Evolutionary conservation across 2,329 filamentous ascomycete species (phyloP), one percentile per base, ranked within the genome.

Genomic region (Aspergillus alliaceus): DNA sequence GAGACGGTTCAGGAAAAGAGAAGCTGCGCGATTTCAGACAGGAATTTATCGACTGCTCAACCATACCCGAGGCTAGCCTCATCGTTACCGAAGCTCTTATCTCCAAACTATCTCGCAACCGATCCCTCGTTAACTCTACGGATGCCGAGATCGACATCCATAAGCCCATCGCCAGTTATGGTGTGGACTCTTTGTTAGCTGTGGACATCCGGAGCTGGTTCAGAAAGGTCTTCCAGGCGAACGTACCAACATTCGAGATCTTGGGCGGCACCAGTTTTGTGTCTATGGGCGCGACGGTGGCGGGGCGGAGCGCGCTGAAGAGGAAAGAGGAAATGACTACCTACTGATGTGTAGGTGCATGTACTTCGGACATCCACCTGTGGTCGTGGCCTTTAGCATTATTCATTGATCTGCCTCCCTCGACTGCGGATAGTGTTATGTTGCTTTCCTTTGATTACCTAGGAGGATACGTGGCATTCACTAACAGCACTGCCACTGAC

Each of bases 171-270:
- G 59, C 64, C 39, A 57, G 61, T 12, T 61, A 65, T 24, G 66
- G 67, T 8, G 59, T 69, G 8, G 67, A 69, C 35, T 69, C 66
- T 1, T 55, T 69, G 14, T 54, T 65, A 5, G 67, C 66, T 3
- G 65, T 69, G 20, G 67, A 69, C 22, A 52, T 69, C 12, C 63
- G 67, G 4, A 66, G 64, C 4, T 69, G 66, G 64, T 65, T 69
- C 47, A 27, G 62, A 6, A 66, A 62, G 37, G 63, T 67, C 32
- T 44, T 69, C 2, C 52, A 56, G 1, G 61, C 66, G 1, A 62
- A 68, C n/a, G 57, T 69, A 24, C 58, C 66, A 1, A 64, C 69
- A 1, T 49, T 69, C 15, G 68, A 67, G 24, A 65, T 69, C 6
- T 61, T 68, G 39, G 63, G 66, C 18, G 63, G 59, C 2, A 58